Base-by-base conservation (phyloP, 2,329 filamentous ascomycete species). In the Penicillium sp. region DNA sequence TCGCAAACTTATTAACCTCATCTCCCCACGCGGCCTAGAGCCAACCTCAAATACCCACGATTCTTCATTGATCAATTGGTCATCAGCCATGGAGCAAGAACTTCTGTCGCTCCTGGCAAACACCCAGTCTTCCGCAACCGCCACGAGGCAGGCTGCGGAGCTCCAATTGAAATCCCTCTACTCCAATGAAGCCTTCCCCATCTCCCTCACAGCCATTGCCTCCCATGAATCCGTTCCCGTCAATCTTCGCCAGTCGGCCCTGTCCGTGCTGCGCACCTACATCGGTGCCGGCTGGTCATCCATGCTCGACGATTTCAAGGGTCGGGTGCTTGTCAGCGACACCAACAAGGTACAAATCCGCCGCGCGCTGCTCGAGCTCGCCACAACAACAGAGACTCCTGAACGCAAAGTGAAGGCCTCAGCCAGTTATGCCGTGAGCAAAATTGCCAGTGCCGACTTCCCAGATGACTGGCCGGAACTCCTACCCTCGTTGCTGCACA, bases 391-490 rank as follows among this genome's bases (percentile, higher is more conserved):
- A 39, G 86, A 88, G 52, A 83, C 85, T 28, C 77, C 82, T 33
- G 89, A 96, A 67, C 84, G 90, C 63, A 96, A 90, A 75, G 86
- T 96, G 68, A 94, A 94, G 77, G 83, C 86, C 51, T 85, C 88
- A n/a, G 90, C 93, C 47, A 95, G 91, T 79, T 90, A 86, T 62
- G 85, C 88, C 5, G 90, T 96, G 57, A 93, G 91, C 78, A 97
- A 96, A 76, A 95, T 99, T 63, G 94, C 94, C 51, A 88, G 86
- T 58, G 84, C 87, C 66, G 94, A 99, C 76, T 97, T 95, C 69
- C 94, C 94, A 48, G 90, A 96, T 54, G 83, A 92, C 65, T 99
- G 94, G 94, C 90, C 92, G n/a, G 83, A 84, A 60, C 83, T 99
- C 41, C 84, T 99, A 28, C 89, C 90, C 21, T 83, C 85, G 31